phyloP scores from a whole-genome alignment of 768 basidiomycete species.

The Auricularia sp. region DNA sequence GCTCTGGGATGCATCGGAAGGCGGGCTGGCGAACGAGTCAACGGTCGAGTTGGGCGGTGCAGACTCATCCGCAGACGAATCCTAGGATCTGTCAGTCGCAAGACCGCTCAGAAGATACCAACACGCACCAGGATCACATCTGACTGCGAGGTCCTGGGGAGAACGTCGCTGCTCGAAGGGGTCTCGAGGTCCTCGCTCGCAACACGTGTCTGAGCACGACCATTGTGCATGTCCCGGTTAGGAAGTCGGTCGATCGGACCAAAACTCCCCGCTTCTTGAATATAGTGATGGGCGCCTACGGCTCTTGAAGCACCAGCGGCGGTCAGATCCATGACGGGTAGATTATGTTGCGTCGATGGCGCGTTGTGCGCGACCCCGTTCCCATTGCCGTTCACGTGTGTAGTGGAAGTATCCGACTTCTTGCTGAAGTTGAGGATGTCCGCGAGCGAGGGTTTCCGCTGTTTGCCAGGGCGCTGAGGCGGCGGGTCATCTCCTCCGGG shows the following conservation, averaged over 20 bases:
- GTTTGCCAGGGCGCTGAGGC: background rate
- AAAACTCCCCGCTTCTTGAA: background rate
- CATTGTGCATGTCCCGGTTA: constrained; percentile 3
- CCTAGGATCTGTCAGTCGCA: background rate
- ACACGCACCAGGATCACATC: background rate
- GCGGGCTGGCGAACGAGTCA: constrained; percentile 1
- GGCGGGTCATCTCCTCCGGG: background rate
- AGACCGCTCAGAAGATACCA: background rate
- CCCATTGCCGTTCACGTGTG: background rate
- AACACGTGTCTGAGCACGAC: background rate
- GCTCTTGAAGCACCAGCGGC: background rate
- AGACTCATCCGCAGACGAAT: background rate
- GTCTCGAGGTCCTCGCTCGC: background rate
- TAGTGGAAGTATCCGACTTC: background rate
- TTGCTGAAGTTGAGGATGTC: constrained; percentile 37
- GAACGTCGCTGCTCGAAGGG: constrained; percentile 1
- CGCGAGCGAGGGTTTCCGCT: constrained; percentile 50
- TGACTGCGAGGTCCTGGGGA: constrained; percentile 1
- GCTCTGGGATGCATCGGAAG: background rate
- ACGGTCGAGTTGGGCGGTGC: background rate
- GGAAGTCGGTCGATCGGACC: background rate
- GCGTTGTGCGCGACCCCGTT: background rate
- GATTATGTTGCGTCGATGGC: background rate
- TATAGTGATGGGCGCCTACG: background rate
- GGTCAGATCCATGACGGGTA: constrained; percentile 3